These are phyloP conservation scores for Blastocrithidia nonstop DNA, from an alignment of 208 protist genomes.

Conservation along the genomic window DNA sequence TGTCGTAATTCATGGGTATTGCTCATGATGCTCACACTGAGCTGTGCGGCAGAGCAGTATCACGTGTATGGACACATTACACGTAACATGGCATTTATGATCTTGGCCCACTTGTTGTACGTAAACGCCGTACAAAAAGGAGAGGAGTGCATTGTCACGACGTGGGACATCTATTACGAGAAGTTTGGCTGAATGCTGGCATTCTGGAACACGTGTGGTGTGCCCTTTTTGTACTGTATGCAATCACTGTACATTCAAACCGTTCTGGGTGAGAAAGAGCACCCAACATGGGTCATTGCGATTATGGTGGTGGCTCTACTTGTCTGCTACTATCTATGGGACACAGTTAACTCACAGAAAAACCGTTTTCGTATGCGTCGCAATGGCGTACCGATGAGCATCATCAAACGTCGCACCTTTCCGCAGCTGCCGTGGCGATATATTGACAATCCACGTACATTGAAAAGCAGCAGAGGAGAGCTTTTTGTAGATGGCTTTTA, in stretches of 20 bases:
- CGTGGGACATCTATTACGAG: conserved; percentile 94
- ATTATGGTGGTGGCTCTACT: conserved; percentile 66
- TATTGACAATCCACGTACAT: conserved; percentile 79
- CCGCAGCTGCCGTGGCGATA: conserved; percentile 87
- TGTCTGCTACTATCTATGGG: conserved; percentile 86
- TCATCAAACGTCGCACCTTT: conserved; percentile 72
- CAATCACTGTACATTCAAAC: conserved; percentile 82
- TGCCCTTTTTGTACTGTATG: conserved; percentile 92
- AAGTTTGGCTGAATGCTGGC: conserved; percentile 91
- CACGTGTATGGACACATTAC: conserved; percentile 64
- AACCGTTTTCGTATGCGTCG: conserved; percentile 86
- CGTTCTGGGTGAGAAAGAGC: conserved; percentile 37
- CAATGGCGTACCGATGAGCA: conserved; percentile 43
- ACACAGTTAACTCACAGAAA: conserved; percentile 90
- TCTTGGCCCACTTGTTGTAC: conserved; percentile 90
- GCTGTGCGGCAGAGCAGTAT: conserved; percentile 79
- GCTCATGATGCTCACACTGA: conserved; percentile 87
- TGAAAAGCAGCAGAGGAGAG: conserved; percentile 73
- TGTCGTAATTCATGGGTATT: conserved; percentile 89
- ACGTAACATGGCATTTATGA: conserved; percentile 82
- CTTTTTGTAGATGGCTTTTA: conserved; percentile 90
- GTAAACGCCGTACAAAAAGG: conserved; percentile 89
- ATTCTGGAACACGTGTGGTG: conserved; percentile 92
- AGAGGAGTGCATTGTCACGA: conserved; percentile 88
- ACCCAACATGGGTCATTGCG: conserved; percentile 37